A percentile compares a stretch with the other conserved stretches of the same genome.
These are phyloP conservation scores for Pseudogymnoascus sp. DNA, from an alignment of 2,329 filamentous ascomycete genomes.

Conservation along the genomic window DNA sequence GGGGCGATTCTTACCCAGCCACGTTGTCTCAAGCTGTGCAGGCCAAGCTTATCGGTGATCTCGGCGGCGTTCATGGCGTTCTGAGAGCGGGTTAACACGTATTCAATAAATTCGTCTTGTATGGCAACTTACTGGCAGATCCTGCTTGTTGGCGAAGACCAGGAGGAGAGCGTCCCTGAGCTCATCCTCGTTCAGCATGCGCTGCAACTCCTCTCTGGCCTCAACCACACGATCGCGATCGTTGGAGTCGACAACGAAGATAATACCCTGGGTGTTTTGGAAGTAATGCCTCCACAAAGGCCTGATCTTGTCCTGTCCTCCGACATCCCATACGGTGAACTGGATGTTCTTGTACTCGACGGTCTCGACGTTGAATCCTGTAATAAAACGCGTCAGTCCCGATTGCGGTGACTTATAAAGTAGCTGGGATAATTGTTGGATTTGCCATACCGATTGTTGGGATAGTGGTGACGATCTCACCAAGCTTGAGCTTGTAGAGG, in stretches of 20 bases:
- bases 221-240: conserved; percentile 97
- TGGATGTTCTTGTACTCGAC: conserved; percentile 99
- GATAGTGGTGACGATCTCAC: conserved; percentile 98
- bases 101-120: background rate
- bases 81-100: conserved; percentile 41
- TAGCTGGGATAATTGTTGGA: background rate
- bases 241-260: conserved; percentile 99
- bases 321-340: conserved; percentile 99
- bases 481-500: conserved; percentile 99
- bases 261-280: conserved; percentile 98
- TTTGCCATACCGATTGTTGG: conserved; percentile 78
- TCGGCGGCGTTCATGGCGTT: conserved; percentile 99
- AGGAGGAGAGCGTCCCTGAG: conserved; percentile 93
- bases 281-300: conserved; percentile 99
- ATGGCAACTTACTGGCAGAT: conserved; percentile 77
- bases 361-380: conserved; percentile 99
- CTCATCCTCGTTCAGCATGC: conserved; percentile 98
- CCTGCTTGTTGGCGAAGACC: conserved; percentile 99
- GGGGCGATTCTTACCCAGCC: conserved; percentile 70
- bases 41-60: conserved; percentile 99
- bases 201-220: conserved; percentile 90
- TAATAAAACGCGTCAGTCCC: conserved; percentile 8
- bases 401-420: background rate
- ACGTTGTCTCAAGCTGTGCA: conserved; percentile 97
- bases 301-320: conserved; percentile 99